phyloP scores from a whole-genome alignment of 169 alveolate genomes.

The Eimeria acervulina region DNA sequence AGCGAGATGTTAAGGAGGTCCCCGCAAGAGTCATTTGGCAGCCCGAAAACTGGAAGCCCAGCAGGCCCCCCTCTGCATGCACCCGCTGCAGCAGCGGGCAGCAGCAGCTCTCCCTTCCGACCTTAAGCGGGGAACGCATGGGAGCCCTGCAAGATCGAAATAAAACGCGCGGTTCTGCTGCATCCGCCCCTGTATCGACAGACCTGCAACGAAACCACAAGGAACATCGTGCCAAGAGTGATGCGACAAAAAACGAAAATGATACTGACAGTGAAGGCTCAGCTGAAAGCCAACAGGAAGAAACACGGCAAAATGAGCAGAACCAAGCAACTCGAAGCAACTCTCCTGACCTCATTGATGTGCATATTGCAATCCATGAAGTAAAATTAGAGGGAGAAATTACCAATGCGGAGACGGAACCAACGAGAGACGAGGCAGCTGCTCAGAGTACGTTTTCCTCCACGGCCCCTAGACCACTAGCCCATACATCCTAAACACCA shows the following conservation, averaged over 20 bases:
- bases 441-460: background rate
- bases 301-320: background rate
- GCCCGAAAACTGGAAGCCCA: constrained; percentile 66
- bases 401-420: background rate
- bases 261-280: background rate
- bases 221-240: background rate
- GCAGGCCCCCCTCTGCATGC: background rate
- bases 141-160: background rate
- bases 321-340: background rate
- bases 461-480: background rate
- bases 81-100: background rate
- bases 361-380: background rate
- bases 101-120: background rate
- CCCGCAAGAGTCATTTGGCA: constrained; percentile 48
- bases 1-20: constrained; percentile 45
- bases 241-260: background rate
- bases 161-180: background rate
- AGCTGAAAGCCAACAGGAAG: background rate
- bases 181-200: background rate
- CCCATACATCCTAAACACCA: background rate
- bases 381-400: background rate
- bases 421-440: background rate
- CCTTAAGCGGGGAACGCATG: background rate
- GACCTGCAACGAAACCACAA: background rate
- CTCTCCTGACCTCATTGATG: background rate